These are phyloP conservation scores for Vanderwaltozyma verrucispora DNA, from an alignment of 805 yeast genomes.

Conservation along the genomic window DNA sequence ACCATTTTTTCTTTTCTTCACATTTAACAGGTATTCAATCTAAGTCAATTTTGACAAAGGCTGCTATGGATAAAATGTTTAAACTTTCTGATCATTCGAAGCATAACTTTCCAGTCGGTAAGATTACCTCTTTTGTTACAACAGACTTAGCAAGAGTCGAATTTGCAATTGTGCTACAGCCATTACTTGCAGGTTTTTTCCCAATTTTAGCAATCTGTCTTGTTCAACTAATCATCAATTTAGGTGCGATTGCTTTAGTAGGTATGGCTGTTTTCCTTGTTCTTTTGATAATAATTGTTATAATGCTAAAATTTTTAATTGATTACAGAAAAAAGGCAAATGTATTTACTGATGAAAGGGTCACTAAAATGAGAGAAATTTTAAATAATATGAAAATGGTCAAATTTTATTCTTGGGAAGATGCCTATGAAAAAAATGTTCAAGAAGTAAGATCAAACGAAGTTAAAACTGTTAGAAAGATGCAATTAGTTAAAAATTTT, in stretches of 20 bases:
- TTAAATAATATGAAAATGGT: conserved; percentile 69
- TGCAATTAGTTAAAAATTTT: conserved; percentile 56
- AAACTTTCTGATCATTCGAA: conserved; percentile 46
- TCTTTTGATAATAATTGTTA: conserved; percentile 32
- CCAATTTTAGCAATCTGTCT: conserved; percentile 51
- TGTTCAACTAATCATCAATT: conserved; percentile 50
- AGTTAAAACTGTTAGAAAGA: conserved; percentile 45
- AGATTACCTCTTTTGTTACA: conserved; percentile 66
- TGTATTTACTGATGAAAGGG: conserved; percentile 63
- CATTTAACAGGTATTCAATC: conserved; percentile 59
- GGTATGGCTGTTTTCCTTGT: conserved; percentile 53
- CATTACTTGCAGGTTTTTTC: conserved; percentile 53
- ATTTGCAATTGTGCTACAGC: conserved; percentile 59
- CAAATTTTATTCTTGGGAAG: conserved; percentile 88
- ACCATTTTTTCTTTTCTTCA: conserved; percentile 54
- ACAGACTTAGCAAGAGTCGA: conserved; percentile 76
- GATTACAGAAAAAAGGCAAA: conserved; percentile 45
- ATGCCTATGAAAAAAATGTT: conserved; percentile 54
- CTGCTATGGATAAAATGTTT: conserved; percentile 59
- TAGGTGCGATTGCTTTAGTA: conserved; percentile 63
- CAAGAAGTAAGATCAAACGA: conserved; percentile 49
- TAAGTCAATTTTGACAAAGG: conserved; percentile 61
- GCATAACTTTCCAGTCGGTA: conserved; percentile 53
- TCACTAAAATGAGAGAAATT: conserved; percentile 66
- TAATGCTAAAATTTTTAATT: conserved; percentile 42